phyloP scores from a whole-genome alignment of 148 eudicot species.

The Rhododendron kiyosumense region DNA sequence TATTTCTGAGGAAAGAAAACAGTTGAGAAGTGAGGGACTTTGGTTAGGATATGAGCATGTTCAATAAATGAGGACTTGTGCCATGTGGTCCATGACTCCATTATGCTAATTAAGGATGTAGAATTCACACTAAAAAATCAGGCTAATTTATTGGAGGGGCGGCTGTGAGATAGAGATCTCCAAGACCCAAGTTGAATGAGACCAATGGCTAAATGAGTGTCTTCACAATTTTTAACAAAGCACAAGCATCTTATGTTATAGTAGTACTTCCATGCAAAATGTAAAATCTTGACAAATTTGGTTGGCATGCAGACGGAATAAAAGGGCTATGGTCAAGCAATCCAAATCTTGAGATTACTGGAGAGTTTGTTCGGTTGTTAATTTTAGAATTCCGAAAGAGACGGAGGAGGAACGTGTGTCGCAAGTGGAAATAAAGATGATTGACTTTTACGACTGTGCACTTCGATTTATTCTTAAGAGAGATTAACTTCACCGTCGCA shows the following conservation, averaged over 20 bases:
- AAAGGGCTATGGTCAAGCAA: too few relatives aligned
- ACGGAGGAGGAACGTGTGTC: not conserved
- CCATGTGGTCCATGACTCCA: not conserved
- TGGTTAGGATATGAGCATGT: not conserved
- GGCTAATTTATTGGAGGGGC: not conserved
- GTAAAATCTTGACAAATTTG: too few relatives aligned
- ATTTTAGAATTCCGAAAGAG: too few relatives aligned
- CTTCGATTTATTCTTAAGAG: not conserved
- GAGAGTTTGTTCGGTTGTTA: too few relatives aligned
- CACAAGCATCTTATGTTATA: too few relatives aligned
- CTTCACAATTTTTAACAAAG: too few relatives aligned
- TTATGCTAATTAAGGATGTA: not conserved
- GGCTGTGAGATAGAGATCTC: not conserved
- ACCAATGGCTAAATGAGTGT: not conserved
- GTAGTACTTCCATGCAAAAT: too few relatives aligned
- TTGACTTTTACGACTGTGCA: not conserved
- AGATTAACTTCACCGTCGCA: not conserved
- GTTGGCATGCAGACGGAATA: too few relatives aligned
- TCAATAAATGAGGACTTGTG: not conserved
- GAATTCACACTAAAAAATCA: not conserved
- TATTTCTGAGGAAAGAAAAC: not conserved
- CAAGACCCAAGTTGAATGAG: too few relatives aligned
- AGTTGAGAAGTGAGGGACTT: not conserved
- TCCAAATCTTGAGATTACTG: too few relatives aligned
- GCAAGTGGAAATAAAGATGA: not conserved